Evolutionary conservation across 139 green algal genomes (phyloP).

Genomic region (Picochlorum sp.): DNA sequence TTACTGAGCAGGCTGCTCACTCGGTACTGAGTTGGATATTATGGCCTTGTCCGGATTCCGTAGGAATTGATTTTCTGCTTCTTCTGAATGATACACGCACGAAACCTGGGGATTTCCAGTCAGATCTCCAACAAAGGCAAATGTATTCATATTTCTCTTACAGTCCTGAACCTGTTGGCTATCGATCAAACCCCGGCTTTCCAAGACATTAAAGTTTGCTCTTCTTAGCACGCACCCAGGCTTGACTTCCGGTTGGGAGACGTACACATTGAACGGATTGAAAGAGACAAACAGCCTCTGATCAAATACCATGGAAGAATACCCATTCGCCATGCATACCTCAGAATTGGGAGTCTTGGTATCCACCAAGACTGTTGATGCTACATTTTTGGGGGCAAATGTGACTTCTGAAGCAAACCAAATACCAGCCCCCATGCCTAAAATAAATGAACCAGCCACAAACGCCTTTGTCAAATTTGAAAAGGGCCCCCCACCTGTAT

Average conservation of each 20-base stretch:
- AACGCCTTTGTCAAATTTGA: slow-evolving; percentile 48
- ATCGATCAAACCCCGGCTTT: slow-evolving; percentile 78
- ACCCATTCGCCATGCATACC: slow-evolving; percentile 93
- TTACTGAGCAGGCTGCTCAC: background rate
- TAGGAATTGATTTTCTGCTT: slow-evolving; percentile 84
- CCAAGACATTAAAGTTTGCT: slow-evolving; percentile 87
- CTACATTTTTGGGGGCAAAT: slow-evolving; percentile 77
- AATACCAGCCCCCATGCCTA: slow-evolving; percentile 51
- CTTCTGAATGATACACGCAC: slow-evolving; percentile 97
- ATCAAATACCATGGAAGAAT: slow-evolving; percentile 97
- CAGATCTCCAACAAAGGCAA: slow-evolving; percentile 96
- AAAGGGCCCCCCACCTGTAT: background rate
- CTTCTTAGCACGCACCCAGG: slow-evolving; percentile 90
- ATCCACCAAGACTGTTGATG: slow-evolving; percentile 90
- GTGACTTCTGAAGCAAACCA: slow-evolving; percentile 69
- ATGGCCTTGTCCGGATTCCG: slow-evolving; percentile 47
- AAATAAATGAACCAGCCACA: slow-evolving; percentile 77
- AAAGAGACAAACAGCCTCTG: slow-evolving; percentile 97
- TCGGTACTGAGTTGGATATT: slow-evolving; percentile 43
- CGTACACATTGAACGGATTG: slow-evolving; percentile 98
- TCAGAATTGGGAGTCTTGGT: slow-evolving; percentile 87
- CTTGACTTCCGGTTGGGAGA: slow-evolving; percentile 93
- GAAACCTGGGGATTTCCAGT: slow-evolving; percentile 71
- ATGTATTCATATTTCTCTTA: slow-evolving; percentile 98
- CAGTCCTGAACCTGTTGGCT: slow-evolving; percentile 69